phyloP scores from a whole-genome alignment of 352 stramenopile species.

The Pythium vanterpoolii region DNA sequence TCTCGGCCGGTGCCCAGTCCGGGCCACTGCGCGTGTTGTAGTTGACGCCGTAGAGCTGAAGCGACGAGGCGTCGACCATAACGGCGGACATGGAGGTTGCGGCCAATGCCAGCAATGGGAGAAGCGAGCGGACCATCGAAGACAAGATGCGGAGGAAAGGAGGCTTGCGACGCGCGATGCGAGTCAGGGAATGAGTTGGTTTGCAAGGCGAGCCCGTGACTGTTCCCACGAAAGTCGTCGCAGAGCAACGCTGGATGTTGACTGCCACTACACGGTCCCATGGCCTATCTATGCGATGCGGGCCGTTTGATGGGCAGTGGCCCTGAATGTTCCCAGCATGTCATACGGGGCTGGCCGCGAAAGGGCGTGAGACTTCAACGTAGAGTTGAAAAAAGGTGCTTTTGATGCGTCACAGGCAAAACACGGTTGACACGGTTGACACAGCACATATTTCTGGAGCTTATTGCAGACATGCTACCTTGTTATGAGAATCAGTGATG shows the following conservation, averaged over 20 bases:
- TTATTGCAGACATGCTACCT: neutral
- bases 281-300: neutral
- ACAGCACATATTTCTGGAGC: no score
- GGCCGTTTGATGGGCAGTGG: neutral
- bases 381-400: neutral
- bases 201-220: neutral
- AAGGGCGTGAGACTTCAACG: neutral
- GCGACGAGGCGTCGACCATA: neutral
- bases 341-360: neutral
- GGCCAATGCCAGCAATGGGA: neutral
- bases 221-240: no score
- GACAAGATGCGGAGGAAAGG: neutral
- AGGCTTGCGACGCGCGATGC: neutral
- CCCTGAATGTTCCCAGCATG: neutral
- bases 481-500: neutral
- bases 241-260: no score
- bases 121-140: neutral
- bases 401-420: neutral
- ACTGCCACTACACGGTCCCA: neutral
- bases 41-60: conserved; percentile 33
- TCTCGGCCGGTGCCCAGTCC: conserved; percentile 15
- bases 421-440: neutral
- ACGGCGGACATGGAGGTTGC: neutral
- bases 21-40: conserved; percentile 33
- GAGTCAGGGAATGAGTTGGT: neutral